Evolutionary conservation across 2,329 filamentous ascomycete species (phyloP).

Genomic region (Aschersonia sp.): DNA sequence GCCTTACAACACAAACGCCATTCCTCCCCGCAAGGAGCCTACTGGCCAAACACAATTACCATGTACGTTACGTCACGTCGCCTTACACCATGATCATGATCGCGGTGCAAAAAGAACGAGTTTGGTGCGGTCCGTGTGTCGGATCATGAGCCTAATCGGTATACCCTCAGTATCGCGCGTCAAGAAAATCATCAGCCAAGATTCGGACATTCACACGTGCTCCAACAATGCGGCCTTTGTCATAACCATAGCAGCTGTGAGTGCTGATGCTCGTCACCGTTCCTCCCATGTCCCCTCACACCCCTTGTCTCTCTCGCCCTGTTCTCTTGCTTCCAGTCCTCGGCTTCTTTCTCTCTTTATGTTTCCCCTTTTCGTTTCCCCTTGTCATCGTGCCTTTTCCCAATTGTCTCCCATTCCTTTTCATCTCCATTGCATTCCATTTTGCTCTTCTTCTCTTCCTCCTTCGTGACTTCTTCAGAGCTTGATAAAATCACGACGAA

Average conservation of each 20-base stretch:
- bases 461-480: no score
- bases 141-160: neutral
- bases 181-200: constrained; percentile 85
- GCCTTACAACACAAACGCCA: constrained; percentile 82
- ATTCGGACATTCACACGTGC: constrained; percentile 72
- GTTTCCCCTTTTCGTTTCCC: neutral
- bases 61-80: constrained; percentile 35
- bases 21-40: constrained; percentile 64
- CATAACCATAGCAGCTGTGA: constrained; percentile 75
- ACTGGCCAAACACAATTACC: constrained; percentile 78
- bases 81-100: constrained; percentile 1
- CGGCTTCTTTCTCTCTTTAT: neutral
- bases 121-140: no score
- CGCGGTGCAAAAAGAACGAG: no score
- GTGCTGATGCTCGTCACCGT: no score
- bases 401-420: no score
- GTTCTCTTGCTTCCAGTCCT: constrained; percentile 9
- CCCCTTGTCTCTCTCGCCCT: no score
- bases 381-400: neutral
- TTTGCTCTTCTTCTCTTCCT: no score
- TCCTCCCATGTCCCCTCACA: no score
- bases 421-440: no score
- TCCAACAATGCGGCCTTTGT: constrained; percentile 91
- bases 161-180: constrained; percentile 63
- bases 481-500: no score